Base-by-base conservation (phyloP, 192 early-diverging fungal species). In the Podochytrium sp. region DNA sequence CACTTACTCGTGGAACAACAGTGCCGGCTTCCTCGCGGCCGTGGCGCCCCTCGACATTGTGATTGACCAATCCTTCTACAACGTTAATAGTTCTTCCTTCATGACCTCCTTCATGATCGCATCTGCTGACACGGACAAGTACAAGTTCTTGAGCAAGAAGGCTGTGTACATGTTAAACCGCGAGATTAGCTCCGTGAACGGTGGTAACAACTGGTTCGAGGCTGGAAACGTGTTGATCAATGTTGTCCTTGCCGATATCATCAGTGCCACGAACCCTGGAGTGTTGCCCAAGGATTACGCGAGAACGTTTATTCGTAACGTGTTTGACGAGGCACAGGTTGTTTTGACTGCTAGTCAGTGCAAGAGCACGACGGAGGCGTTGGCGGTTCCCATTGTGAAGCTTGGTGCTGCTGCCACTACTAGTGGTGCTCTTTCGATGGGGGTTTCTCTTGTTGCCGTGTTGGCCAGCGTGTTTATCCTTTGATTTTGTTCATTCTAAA, bases 131-230 rank as follows among this genome's bases (percentile, higher is more conserved):
- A 66, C 78, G 47, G 3, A 6, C 27, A 10, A 20, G 23, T 27
- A 49, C 67, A 79, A 78, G 62, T 79, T 76, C 47, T 23, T 80
- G 39, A 51, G n/a, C 33, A 80, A 80, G 72, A 67, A 69, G 42
- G 37, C 73, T 42, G 47, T 79, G 35, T 79, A 39, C 51, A 38
- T 20, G 58, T 23, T 35, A 37, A 52, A 79, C 74, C 12, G 50
- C 16, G 12, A 65, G 40, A 40, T 35, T 6, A 72, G 41, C 63
- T 20, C 55, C 29, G 39, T 18, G 37, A 76, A 76, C 47, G 75
- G 74, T 23, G 65, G 60, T 34, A 65, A 32, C 39, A 49, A 18
- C n/a, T 65, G 51, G 51, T 79, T 43, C 58, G 79, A 80, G 39
- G 34, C 27, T 47, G 77, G 41, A 18, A 51, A 61, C 33, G 56